A percentile compares a stretch with the other conserved stretches of the same genome.
Conservation (phyloP, 2,329 filamentous ascomycete genomes). For the Fusarium oxysporum region DNA sequence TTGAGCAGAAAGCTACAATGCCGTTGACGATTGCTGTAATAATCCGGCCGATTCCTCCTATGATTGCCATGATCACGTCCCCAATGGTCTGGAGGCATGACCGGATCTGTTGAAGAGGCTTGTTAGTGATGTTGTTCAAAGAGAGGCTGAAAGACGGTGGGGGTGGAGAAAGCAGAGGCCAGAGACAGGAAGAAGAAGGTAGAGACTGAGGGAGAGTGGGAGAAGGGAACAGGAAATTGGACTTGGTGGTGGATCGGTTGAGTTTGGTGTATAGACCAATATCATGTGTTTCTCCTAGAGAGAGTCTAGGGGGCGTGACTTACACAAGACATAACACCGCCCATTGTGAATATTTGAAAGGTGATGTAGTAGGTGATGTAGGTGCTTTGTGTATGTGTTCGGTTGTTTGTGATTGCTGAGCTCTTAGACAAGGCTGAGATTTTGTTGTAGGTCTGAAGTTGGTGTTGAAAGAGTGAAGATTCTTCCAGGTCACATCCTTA, state of each 20-base stretch:
- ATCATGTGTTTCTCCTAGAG: background rate
- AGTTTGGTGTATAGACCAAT: background rate
- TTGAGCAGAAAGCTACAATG: constrained; percentile 72
- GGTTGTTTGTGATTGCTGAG: background rate
- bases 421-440: background rate
- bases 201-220: background rate
- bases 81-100: constrained; percentile 73
- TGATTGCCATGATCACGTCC: constrained; percentile 73
- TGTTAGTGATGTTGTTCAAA: constrained; percentile 26
- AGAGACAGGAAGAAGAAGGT: background rate
- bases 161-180: background rate
- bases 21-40: constrained; percentile 75
- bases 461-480: constrained; percentile 1
- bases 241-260: background rate
- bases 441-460: background rate
- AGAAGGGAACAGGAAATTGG: no score
- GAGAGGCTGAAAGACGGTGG: background rate
- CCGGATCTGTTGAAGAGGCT: constrained; percentile 59
- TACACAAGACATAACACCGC: constrained; percentile 87
- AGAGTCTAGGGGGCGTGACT: constrained; percentile 51
- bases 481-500: constrained; percentile 9
- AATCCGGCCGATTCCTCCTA: constrained; percentile 74
- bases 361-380: constrained; percentile 12
- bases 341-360: constrained; percentile 65
- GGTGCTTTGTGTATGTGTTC: background rate